These are phyloP conservation scores for Zymoseptoria passerinii DNA, from an alignment of 2,329 filamentous ascomycete species.

Conservation along the genomic window DNA sequence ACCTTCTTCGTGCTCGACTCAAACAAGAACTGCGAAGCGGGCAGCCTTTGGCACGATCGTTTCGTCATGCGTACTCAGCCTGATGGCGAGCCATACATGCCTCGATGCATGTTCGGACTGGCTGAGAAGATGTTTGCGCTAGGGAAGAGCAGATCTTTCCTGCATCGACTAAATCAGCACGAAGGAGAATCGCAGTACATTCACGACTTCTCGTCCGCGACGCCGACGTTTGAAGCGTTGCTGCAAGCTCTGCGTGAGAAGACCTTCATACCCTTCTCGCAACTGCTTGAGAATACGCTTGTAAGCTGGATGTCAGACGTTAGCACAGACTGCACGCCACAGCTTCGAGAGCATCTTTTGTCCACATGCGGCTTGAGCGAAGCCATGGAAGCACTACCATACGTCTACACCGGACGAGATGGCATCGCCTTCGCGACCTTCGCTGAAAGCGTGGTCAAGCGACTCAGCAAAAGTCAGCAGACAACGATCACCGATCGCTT, in stretches of 20 bases:
- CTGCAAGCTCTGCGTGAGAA: constrained; percentile 2
- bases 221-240: constrained; percentile 6
- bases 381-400: constrained; percentile 58
- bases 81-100: constrained; percentile 57
- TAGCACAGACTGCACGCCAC: constrained; percentile 59
- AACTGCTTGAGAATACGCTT: constrained; percentile 64
- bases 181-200: not conserved
- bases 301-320: constrained; percentile 69
- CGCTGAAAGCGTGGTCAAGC: constrained; percentile 62
- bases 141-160: constrained; percentile 78
- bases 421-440: constrained; percentile 60
- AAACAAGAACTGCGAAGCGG: constrained; percentile 46
- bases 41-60: constrained; percentile 67
- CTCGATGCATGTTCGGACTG: constrained; percentile 63
- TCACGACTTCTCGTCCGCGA: not conserved
- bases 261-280: constrained; percentile 52
- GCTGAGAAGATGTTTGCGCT: constrained; percentile 70
- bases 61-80: constrained; percentile 58
- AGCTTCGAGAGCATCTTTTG: constrained; percentile 59
- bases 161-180: constrained; percentile 59
- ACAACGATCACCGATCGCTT: constrained; percentile 60
- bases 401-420: constrained; percentile 69
- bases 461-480: constrained; percentile 52
- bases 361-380: constrained; percentile 58
- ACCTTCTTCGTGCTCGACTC: constrained; percentile 66